These are phyloP conservation scores for Torulaspora indica DNA, from an alignment of 805 yeast genomes.

Conservation along the genomic window DNA sequence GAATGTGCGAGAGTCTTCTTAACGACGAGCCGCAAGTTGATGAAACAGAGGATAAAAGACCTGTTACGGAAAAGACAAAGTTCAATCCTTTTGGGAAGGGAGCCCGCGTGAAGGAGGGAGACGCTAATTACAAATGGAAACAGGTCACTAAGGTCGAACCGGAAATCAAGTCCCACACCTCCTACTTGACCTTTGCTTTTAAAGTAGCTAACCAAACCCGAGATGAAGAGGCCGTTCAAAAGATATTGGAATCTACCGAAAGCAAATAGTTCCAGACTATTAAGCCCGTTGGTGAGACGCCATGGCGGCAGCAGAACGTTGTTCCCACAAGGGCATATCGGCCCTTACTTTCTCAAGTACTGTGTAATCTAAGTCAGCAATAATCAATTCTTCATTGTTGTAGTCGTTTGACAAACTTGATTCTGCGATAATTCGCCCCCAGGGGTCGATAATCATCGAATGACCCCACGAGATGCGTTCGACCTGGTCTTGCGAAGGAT, in stretches of 20 bases:
- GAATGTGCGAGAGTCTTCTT: constrained; percentile 28
- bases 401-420: constrained; percentile 42
- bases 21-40: constrained; percentile 28
- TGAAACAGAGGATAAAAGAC: constrained; percentile 26
- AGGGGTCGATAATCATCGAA: constrained; percentile 81
- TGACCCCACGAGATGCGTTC: constrained; percentile 80
- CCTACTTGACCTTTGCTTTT: constrained; percentile 86
- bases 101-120: constrained; percentile 80
- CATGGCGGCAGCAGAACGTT: constrained; percentile 46
- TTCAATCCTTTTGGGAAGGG: constrained; percentile 95
- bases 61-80: constrained; percentile 43
- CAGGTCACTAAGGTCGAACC: constrained; percentile 78
- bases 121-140: constrained; percentile 69
- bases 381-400: constrained; percentile 43
- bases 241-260: constrained; percentile 3
- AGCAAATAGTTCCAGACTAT: constrained; percentile 1
- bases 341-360: constrained; percentile 47
- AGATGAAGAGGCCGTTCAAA: constrained; percentile 14
- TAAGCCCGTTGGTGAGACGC: neutral
- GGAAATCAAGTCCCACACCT: constrained; percentile 90
- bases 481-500: constrained; percentile 5
- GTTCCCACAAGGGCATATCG: constrained; percentile 75
- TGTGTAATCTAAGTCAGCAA: constrained; percentile 63
- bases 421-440: constrained; percentile 74
- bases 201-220: constrained; percentile 34